phyloP scores from a whole-genome alignment of 2,329 filamentous ascomycete genomes.

The Fusarium solani-melongenae region DNA sequence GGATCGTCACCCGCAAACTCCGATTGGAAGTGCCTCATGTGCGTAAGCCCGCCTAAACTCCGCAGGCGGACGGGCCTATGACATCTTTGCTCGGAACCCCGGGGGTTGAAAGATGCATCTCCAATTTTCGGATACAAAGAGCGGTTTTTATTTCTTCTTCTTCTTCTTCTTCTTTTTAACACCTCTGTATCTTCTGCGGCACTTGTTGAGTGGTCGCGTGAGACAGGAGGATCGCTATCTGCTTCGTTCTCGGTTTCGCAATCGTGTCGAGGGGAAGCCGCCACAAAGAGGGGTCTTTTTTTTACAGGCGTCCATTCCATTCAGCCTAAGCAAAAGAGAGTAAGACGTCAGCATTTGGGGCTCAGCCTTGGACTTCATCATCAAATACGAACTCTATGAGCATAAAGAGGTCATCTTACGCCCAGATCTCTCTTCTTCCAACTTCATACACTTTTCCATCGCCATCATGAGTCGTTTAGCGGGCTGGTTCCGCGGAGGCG shows the following conservation, averaged over 20 bases:
- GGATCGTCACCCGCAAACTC: conserved; percentile 17
- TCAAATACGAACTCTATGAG: background rate
- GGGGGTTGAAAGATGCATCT: conserved; percentile 14
- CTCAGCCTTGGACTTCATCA: conserved; percentile 11
- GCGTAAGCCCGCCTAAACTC: conserved; percentile 35
- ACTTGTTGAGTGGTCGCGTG: background rate
- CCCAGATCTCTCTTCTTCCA: background rate
- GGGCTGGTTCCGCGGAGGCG: conserved; percentile 62
- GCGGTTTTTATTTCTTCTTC: conserved; percentile 12
- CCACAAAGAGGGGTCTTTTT: conserved; percentile 34
- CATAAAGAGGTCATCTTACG: background rate
- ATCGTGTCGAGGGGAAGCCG: conserved; percentile 13
- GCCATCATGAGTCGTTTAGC: conserved; percentile 59
- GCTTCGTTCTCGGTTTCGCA: conserved; percentile 2
- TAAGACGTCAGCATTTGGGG: conserved; percentile 36
- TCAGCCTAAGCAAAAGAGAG: conserved; percentile 33
- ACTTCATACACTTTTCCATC: background rate
- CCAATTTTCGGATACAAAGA: conserved; percentile 12
- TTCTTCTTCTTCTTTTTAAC: background rate
- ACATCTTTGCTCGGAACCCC: conserved; percentile 26
- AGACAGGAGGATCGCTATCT: background rate
- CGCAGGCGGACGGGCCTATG: conserved; percentile 14
- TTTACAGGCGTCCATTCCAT: background rate
- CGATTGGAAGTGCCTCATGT: conserved; percentile 18
- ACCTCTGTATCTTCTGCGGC: too few relatives aligned